Conservation (phyloP, 2,329 filamentous ascomycete genomes). For the Phialocephala subalpina region DNA sequence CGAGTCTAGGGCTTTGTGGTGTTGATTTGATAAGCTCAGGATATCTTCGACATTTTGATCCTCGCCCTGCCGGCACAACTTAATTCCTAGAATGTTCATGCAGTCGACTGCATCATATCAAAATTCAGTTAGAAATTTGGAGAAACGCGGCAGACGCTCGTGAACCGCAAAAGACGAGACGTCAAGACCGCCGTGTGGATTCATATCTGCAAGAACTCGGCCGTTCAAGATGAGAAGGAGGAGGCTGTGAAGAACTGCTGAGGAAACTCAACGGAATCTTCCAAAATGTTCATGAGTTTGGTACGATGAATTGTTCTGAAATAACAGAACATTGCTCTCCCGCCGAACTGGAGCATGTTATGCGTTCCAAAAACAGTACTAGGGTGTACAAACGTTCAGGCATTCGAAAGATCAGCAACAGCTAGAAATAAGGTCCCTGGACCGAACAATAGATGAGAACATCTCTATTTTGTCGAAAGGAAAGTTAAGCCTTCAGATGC, state of each 20-base stretch:
- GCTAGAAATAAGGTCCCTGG: neutral
- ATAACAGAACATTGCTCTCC: neutral
- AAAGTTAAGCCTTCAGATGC: constrained; percentile 10
- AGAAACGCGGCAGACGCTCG: neutral
- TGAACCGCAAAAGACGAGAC: neutral
- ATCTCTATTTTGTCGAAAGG: neutral
- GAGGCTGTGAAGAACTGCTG: neutral
- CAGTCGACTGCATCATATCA: neutral
- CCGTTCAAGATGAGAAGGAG: neutral
- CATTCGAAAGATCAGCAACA: constrained; percentile 8
- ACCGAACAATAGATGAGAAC: neutral
- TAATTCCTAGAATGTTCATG: neutral
- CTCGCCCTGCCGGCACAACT: neutral
- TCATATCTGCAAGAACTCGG: neutral
- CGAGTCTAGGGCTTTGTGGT: neutral
- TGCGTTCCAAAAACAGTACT: neutral
- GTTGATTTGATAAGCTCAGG: neutral
- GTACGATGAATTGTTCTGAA: neutral
- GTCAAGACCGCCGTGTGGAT: neutral
- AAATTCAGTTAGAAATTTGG: neutral
- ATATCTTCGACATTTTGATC: neutral
- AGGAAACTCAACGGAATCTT: neutral
- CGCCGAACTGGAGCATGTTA: neutral
- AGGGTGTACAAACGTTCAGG: neutral
- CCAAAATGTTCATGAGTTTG: neutral